Evolutionary conservation across 2,329 filamentous ascomycete genomes (phyloP).

Genomic region (Botrytis cinerea): DNA sequence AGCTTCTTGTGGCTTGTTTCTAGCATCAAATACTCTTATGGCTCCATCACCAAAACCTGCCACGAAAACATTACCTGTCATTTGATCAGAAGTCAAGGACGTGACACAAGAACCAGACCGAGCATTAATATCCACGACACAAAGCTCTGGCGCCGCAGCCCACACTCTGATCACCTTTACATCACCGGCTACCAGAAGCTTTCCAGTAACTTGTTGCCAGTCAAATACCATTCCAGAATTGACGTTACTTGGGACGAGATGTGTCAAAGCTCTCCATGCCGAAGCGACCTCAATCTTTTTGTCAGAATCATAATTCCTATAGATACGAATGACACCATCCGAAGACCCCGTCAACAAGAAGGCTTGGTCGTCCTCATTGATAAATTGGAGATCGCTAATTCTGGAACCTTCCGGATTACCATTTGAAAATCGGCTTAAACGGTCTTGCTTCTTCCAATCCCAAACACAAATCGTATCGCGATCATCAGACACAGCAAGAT

Average conservation of each 20-base stretch:
- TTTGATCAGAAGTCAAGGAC: slow-evolving; percentile 93
- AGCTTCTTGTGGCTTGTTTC: slow-evolving; percentile 77
- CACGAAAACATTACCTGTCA: slow-evolving; percentile 94
- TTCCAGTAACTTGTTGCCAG: slow-evolving; percentile 97
- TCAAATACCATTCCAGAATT: slow-evolving; percentile 97
- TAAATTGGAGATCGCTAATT: slow-evolving; percentile 94
- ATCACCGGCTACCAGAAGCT: slow-evolving; percentile 92
- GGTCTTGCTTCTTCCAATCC: slow-evolving; percentile 82
- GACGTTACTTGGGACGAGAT: slow-evolving; percentile 90
- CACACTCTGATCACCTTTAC: slow-evolving; percentile 94
- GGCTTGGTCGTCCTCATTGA: slow-evolving; percentile 97
- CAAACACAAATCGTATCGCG: slow-evolving; percentile 87
- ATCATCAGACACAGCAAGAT: slow-evolving; percentile 90
- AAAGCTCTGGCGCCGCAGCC: slow-evolving; percentile 93
- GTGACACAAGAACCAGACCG: slow-evolving; percentile 95
- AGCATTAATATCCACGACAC: slow-evolving; percentile 89
- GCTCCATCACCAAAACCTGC: slow-evolving; percentile 96
- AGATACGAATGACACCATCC: slow-evolving; percentile 91
- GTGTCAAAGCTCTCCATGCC: slow-evolving; percentile 86
- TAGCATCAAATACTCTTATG: slow-evolving; percentile 90
- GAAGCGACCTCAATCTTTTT: slow-evolving; percentile 81
- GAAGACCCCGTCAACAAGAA: slow-evolving; percentile 93
- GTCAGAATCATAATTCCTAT: slow-evolving; percentile 83
- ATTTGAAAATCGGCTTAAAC: slow-evolving; percentile 85
- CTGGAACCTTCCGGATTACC: slow-evolving; percentile 88